Evolutionary conservation across 345 rosid species (phyloP).

Genomic region (Acer negundo): DNA sequence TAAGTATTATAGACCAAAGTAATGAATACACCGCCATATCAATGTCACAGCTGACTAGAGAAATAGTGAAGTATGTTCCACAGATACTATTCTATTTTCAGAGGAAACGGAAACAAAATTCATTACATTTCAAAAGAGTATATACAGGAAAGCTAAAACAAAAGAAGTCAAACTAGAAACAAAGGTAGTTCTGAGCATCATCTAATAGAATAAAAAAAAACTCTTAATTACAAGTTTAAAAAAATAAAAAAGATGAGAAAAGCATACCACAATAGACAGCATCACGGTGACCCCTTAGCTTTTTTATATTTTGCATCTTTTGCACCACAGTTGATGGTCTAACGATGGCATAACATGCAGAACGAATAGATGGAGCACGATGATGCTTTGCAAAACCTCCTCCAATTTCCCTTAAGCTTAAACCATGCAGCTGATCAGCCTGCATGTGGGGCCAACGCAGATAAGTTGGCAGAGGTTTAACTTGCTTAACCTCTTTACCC

Average conservation of each 20-base stretch:
- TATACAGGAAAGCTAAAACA: background rate
- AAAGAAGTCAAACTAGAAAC: background rate
- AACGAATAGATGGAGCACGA: constrained; percentile 87
- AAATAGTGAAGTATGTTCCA: constrained; percentile 7
- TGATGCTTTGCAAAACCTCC: constrained; percentile 98
- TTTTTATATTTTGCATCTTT: constrained; percentile 90
- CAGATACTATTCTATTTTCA: background rate
- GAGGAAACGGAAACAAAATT: background rate
- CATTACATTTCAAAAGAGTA: background rate
- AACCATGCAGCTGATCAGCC: constrained; percentile 94
- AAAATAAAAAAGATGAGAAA: constrained; percentile 13
- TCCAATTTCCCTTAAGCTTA: constrained; percentile 93
- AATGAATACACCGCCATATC: background rate
- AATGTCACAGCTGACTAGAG: background rate
- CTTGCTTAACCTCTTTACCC: constrained; percentile 37
- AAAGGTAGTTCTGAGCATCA: background rate
- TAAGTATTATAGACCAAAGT: background rate
- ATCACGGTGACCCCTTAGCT: constrained; percentile 91
- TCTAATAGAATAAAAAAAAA: background rate
- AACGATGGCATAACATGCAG: constrained; percentile 92
- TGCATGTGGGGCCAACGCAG: constrained; percentile 96
- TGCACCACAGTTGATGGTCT: constrained; percentile 91
- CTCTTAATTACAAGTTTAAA: constrained; percentile 17
- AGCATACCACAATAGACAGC: constrained; percentile 97
- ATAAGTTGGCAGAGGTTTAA: constrained; percentile 55